Percentiles rank a stretch among this genome's conserved stretches.
These are phyloP conservation scores for Leishmania martiniquensis DNA, from an alignment of 208 protist species.

Conservation along the genomic window DNA sequence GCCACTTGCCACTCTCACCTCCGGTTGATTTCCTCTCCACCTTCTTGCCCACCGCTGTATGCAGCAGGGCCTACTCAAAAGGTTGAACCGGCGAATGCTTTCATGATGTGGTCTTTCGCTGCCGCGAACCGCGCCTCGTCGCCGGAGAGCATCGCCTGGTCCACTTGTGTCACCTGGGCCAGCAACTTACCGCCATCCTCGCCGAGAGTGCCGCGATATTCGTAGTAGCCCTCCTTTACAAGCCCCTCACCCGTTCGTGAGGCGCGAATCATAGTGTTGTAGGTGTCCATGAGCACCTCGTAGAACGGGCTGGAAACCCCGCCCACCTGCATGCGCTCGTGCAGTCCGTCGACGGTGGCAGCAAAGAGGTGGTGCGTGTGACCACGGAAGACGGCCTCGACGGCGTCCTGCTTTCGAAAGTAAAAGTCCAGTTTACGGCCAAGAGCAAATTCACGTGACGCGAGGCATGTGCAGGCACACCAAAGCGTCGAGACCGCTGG, in stretches of 20 bases:
- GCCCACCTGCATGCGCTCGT: conserved; percentile 45
- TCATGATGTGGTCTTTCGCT: conserved; percentile 53
- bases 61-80: conserved; percentile 4
- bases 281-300: conserved; percentile 88
- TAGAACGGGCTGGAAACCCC: conserved; percentile 64
- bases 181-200: conserved; percentile 41
- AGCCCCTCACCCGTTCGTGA: conserved; percentile 66
- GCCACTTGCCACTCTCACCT: not conserved
- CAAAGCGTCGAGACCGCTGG: conserved; percentile 48
- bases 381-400: conserved; percentile 56
- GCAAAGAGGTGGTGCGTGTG: conserved; percentile 25
- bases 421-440: conserved; percentile 81
- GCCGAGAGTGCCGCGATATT: conserved; percentile 35
- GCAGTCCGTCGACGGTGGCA: conserved; percentile 67
- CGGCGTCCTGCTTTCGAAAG: conserved; percentile 68
- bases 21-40: too few relatives aligned
- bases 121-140: conserved; percentile 61
- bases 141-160: conserved; percentile 72
- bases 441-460: conserved; percentile 78
- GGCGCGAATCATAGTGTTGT: conserved; percentile 77
- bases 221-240: conserved; percentile 67
- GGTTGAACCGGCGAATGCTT: conserved; percentile 32
- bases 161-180: conserved; percentile 52
- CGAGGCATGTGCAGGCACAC: conserved; percentile 61
- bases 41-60: too few relatives aligned